Conservation (phyloP, 2,329 filamentous ascomycete species). For the Aspergillus awamori region DNA sequence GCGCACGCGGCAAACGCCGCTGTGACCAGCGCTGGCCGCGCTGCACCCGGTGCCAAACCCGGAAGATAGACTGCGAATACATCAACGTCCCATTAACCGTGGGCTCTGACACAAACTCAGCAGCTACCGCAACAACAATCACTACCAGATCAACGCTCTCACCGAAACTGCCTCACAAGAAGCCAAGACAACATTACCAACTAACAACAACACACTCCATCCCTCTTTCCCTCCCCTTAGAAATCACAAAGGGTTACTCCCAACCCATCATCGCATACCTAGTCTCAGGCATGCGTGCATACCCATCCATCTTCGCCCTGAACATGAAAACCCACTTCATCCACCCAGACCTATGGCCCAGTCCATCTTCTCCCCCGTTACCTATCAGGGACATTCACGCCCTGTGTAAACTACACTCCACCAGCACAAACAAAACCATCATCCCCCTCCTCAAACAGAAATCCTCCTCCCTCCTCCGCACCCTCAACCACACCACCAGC, state of each 20-base stretch:
- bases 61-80: conserved; percentile 29
- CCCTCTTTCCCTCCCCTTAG: conserved; percentile 18
- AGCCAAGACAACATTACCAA: too few species aligned
- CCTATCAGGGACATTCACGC: conserved; percentile 23
- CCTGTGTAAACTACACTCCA: conserved; percentile 23
- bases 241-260: conserved; percentile 30
- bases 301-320: conserved; percentile 22
- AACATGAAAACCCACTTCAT: conserved; percentile 29
- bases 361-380: conserved; percentile 8
- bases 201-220: conserved; percentile 8
- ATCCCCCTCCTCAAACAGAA: conserved; percentile 18
- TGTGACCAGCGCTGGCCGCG: conserved; percentile 31
- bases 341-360: conserved; percentile 27
- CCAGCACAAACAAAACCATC: conserved; percentile 5
- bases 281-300: conserved; percentile 21
- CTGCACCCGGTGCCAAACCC: conserved; percentile 29
- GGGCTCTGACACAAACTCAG: neutral
- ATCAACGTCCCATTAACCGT: conserved; percentile 26
- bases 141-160: too few species aligned
- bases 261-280: conserved; percentile 25
- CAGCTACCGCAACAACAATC: neutral
- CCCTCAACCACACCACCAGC: conserved; percentile 14
- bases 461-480: conserved; percentile 15
- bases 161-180: too few species aligned
- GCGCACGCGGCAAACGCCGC: conserved; percentile 31